Base-by-base conservation (phyloP, 116 monocot genomes). In the Thalassia testudinum region DNA sequence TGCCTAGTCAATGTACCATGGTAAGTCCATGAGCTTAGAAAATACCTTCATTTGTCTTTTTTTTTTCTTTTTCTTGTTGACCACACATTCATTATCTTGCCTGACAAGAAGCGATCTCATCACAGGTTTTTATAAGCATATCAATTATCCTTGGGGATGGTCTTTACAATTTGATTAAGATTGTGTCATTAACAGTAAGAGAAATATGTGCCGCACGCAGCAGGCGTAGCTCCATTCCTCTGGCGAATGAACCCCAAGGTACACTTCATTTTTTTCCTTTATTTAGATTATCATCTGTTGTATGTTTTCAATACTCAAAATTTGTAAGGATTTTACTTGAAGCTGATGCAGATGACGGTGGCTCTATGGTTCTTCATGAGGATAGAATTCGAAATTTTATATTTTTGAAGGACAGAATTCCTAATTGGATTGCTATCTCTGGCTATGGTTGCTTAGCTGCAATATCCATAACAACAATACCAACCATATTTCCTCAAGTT, bases 121-220 rank as follows among this genome's bases (percentile, higher is more conserved):
- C n/a, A 21, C 66, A 77, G 79, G 84, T 90, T 59, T 90, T 84
- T 56, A 58, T 87, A 55, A 75, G 82, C 24, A 76, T 87, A 34
- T 72, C 87, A 40, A 70, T 87, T 49, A 87, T 87, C 25, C 87
- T 87, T 66, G 87, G 87, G 12, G 87, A 87, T 73, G 87, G 87
- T 52, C 72, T 87, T 49, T 87, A 87, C 68, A 87, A 87, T 71
- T 65, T 84, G 70, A 64, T 84, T 45, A 84, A 81, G 57, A 87
- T 87, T 54, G 37, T 87, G 24, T 12, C 53, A 17, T 53, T 76
- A 21, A 82, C 82, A 27, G 26, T 27, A 14, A 81, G 54, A 58
- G 84, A 78, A 60, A 63, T 90, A 21, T 30, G 52, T 43, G 65
- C 67, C 62, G 62, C 75, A 52, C 65, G 61, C n/a, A 62, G 57